A percentile compares a stretch with the other conserved stretches of the same genome.
These are phyloP conservation scores for Pichia sp. DNA, from an alignment of 1,139 yeast genomes.

Conservation along the genomic window DNA sequence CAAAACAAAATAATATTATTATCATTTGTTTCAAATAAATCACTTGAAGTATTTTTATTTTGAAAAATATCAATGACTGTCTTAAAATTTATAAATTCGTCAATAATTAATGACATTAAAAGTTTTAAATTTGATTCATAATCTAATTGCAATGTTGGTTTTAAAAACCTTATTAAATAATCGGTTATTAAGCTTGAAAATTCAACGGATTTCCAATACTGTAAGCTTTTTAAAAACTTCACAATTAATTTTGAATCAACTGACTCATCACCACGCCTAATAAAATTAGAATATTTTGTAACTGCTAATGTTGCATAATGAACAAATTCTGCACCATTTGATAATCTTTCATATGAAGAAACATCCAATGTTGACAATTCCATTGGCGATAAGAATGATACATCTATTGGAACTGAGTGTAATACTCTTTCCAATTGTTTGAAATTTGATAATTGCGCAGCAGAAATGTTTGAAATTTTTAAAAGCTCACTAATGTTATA, in stretches of 20 bases:
- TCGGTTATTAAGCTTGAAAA: conserved; percentile 27
- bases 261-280: conserved; percentile 24
- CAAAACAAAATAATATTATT: conserved; percentile 4
- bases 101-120: conserved; percentile 28
- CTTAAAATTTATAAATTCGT: conserved; percentile 33
- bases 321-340: conserved; percentile 27
- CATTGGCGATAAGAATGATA: conserved; percentile 20
- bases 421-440: neutral
- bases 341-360: conserved; percentile 23
- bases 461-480: conserved; percentile 7
- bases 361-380: conserved; percentile 23
- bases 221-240: conserved; percentile 24
- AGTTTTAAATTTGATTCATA: conserved; percentile 25
- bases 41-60: neutral
- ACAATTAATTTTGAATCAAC: conserved; percentile 12
- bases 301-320: conserved; percentile 24
- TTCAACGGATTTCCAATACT: conserved; percentile 26
- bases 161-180: conserved; percentile 23
- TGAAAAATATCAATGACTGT: conserved; percentile 31
- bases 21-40: conserved; percentile 4
- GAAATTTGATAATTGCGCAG: neutral
- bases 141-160: conserved; percentile 28
- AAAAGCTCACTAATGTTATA: conserved; percentile 10
- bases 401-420: conserved; percentile 2
- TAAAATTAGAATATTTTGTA: conserved; percentile 21